Conservation (phyloP, 2,329 filamentous ascomycete species). For the Trichophaea hybrida region DNA sequence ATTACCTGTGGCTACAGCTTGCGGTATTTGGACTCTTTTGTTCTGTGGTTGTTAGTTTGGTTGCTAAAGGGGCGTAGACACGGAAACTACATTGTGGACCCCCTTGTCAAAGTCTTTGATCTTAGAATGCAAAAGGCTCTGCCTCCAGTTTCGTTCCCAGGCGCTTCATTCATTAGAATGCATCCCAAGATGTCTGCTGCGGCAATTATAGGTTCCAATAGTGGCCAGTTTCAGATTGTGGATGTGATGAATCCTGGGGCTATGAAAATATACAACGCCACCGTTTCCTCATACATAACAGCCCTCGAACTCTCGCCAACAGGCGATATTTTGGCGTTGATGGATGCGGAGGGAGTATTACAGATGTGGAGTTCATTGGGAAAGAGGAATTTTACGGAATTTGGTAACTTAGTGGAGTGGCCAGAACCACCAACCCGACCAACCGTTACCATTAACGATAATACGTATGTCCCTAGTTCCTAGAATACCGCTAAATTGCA, state of each 20-base stretch:
- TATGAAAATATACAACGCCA: slow-evolving; percentile 65
- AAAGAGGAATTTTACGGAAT: slow-evolving; percentile 76
- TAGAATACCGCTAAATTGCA: not conserved
- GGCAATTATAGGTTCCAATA: slow-evolving; percentile 81
- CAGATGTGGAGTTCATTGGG: slow-evolving; percentile 79
- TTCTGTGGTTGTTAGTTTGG: not conserved
- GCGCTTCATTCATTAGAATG: slow-evolving; percentile 89
- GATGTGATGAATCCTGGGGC: slow-evolving; percentile 89
- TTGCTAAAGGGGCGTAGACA: slow-evolving; percentile 9
- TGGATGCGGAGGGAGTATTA: slow-evolving; percentile 62
- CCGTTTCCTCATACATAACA: slow-evolving; percentile 36
- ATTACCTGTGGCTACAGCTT: slow-evolving; percentile 71
- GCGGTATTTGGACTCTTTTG: not conserved
- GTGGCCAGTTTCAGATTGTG: slow-evolving; percentile 86
- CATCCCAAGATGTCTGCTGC: slow-evolving; percentile 92
- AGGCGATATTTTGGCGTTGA: slow-evolving; percentile 68
- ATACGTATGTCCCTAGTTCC: not conserved
- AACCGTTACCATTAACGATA: not conserved
- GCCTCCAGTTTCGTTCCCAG: slow-evolving; percentile 81
- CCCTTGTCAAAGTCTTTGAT: slow-evolving; percentile 89
- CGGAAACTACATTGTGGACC: slow-evolving; percentile 46
- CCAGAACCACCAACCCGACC: slow-evolving; percentile 38
- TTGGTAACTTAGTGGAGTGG: slow-evolving; percentile 63
- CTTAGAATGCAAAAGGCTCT: slow-evolving; percentile 79
- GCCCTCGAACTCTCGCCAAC: slow-evolving; percentile 78